Evolutionary conservation across 345 rosid genomes (phyloP).

Genomic region (Euphorbia pulcherrima): DNA sequence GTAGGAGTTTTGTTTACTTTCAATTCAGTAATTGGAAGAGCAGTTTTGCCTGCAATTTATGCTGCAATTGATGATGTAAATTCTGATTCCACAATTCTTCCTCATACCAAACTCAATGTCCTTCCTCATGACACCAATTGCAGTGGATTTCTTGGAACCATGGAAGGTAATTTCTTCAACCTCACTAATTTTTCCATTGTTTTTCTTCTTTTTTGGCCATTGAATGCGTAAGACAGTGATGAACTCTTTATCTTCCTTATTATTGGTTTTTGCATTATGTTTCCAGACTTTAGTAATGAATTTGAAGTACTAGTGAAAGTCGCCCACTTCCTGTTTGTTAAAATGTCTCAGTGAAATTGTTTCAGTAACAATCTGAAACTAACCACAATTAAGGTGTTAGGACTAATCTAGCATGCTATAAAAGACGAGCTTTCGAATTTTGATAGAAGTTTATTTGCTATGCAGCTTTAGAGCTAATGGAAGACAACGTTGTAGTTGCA

Average conservation of each 20-base stretch:
- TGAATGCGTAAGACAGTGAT: neutral
- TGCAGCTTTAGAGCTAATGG: constrained; percentile 92
- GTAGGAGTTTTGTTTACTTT: constrained; percentile 73
- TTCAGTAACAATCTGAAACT: neutral
- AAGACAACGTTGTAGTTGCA: constrained; percentile 58
- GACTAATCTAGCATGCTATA: constrained; percentile 7
- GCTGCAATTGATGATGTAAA: constrained; percentile 74
- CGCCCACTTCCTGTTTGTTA: neutral
- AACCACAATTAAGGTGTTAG: neutral
- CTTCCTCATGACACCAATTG: constrained; percentile 61
- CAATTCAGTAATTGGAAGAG: constrained; percentile 72
- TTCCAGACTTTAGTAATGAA: neutral
- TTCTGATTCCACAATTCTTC: constrained; percentile 53
- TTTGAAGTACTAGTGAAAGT: neutral
- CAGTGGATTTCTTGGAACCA: constrained; percentile 77
- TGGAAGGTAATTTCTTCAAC: constrained; percentile 68
- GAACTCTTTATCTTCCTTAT: too few relatives aligned
- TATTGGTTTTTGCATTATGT: too few relatives aligned
- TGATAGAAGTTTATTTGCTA: constrained; percentile 30
- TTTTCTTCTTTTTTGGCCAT: neutral
- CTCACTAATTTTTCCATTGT: too few relatives aligned
- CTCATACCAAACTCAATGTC: constrained; percentile 43
- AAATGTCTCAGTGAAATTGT: too few relatives aligned
- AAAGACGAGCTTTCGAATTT: constrained; percentile 23
- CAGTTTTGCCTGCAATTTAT: constrained; percentile 52